These are phyloP conservation scores for Colletotrichum truncatum DNA, from an alignment of 2,329 filamentous ascomycete genomes.

Conservation along the genomic window DNA sequence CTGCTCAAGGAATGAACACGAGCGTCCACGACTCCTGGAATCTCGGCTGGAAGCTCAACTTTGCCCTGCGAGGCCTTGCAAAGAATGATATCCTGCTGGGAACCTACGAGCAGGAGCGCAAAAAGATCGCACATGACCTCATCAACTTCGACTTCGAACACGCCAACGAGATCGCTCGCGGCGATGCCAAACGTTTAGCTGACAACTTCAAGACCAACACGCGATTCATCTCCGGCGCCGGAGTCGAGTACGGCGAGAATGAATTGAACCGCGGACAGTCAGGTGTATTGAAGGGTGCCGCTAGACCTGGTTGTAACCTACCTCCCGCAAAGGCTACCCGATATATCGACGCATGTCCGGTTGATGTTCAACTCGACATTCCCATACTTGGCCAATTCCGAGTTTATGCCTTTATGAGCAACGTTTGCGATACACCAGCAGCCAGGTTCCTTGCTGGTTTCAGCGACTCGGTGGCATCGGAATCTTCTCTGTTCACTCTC, in stretches of 20 bases:
- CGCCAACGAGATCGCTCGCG: constrained; percentile 65
- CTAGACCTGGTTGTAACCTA: constrained; percentile 63
- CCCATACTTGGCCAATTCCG: constrained; percentile 81
- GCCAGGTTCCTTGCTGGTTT: constrained; percentile 67
- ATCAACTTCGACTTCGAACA: constrained; percentile 59
- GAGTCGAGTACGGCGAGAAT: constrained; percentile 67
- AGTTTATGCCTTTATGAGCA: constrained; percentile 74
- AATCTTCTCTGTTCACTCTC: constrained; percentile 64
- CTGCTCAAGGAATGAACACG: constrained; percentile 74
- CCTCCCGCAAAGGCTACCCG: constrained; percentile 76
- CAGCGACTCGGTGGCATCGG: constrained; percentile 60
- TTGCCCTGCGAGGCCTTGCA: constrained; percentile 63
- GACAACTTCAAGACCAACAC: constrained; percentile 76
- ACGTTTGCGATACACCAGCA: constrained; percentile 57
- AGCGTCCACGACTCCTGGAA: constrained; percentile 71
- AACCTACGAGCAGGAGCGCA: constrained; percentile 63
- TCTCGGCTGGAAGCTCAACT: constrained; percentile 59
- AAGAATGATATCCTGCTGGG: constrained; percentile 54
- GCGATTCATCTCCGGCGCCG: constrained; percentile 77
- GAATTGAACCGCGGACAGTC: constrained; percentile 55
- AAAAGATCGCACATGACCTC: constrained; percentile 59
- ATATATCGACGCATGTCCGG: constrained; percentile 80
- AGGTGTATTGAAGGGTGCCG: constrained; percentile 52
- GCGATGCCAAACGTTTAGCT: constrained; percentile 69
- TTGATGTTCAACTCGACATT: constrained; percentile 81